Evolutionary conservation across 148 eudicot species (phyloP).

Genomic region (Fagopyrum homotropicum): DNA sequence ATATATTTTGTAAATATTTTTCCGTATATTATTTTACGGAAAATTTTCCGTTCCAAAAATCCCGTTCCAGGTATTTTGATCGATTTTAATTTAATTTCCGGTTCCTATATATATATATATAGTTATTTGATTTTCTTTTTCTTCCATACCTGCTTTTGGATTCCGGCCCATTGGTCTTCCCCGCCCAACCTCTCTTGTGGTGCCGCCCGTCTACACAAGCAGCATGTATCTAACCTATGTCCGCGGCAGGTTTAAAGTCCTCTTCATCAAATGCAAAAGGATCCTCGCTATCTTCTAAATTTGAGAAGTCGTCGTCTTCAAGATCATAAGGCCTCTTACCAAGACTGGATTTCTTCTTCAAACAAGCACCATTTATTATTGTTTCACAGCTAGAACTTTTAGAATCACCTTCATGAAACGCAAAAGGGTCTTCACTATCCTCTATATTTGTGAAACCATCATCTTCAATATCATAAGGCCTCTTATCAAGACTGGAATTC

Average conservation of each 20-base stretch:
- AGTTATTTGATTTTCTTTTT: no score
- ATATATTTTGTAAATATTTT: no score
- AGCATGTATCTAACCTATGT: no score
- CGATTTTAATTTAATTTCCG: no score
- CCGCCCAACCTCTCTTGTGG: no score
- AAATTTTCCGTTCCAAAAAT: no score
- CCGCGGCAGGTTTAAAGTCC: slow-evolving; percentile 29
- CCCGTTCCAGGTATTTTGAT: no score
- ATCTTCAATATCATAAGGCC: slow-evolving; percentile 31
- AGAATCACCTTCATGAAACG: slow-evolving; percentile 75
- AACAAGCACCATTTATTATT: slow-evolving; percentile 19
- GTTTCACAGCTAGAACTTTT: slow-evolving; percentile 20
- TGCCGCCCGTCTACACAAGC: no score
- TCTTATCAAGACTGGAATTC: slow-evolving; percentile 30
- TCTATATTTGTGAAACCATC: slow-evolving; percentile 30
- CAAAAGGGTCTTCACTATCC: slow-evolving; percentile 78
- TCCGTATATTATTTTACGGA: no score
- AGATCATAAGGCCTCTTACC: slow-evolving; percentile 32
- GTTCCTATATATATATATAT: no score
- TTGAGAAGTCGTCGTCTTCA: slow-evolving; percentile 27
- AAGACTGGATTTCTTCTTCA: slow-evolving; percentile 25
- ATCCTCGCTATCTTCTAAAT: slow-evolving; percentile 54
- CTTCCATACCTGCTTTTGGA: no score
- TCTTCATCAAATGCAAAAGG: slow-evolving; percentile 97
- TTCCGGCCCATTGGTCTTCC: no score